These are phyloP conservation scores for Acanthamoeba lenticulata DNA, from an alignment of 208 protist genomes.

Conservation along the genomic window DNA sequence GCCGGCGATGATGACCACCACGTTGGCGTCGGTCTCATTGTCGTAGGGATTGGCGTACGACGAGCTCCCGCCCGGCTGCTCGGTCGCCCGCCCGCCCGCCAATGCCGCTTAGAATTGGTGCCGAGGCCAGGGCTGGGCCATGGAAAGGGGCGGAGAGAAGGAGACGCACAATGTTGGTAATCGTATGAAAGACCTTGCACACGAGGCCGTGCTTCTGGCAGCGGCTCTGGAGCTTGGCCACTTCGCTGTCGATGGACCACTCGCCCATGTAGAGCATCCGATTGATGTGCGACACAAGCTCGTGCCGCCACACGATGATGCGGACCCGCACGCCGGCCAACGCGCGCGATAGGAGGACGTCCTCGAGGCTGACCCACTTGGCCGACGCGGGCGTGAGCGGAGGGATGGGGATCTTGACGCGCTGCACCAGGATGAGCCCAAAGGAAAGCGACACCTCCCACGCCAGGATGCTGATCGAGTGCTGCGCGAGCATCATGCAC, in stretches of 20 bases:
- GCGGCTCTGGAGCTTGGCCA: conserved; percentile 78
- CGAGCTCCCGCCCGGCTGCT: conserved; percentile 67
- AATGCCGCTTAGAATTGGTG: too few species aligned
- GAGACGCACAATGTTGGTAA: conserved; percentile 53
- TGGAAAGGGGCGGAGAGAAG: neutral
- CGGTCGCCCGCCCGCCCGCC: too few species aligned
- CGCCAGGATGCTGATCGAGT: conserved; percentile 82
- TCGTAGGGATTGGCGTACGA: conserved; percentile 70
- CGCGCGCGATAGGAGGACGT: conserved; percentile 76
- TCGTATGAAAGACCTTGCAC: conserved; percentile 78
- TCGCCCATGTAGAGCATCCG: conserved; percentile 81
- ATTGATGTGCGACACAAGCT: conserved; percentile 77
- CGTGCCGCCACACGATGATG: conserved; percentile 84
- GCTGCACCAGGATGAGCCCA: conserved; percentile 69
- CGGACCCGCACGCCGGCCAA: conserved; percentile 76
- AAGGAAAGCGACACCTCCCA: conserved; percentile 84
- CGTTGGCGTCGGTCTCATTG: conserved; percentile 51
- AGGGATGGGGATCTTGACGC: conserved; percentile 51
- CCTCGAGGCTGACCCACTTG: conserved; percentile 73
- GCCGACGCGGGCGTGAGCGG: conserved; percentile 38
- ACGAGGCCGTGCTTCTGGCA: conserved; percentile 73
- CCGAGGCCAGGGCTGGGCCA: neutral
- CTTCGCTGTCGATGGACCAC: conserved; percentile 79
- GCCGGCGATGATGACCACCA: conserved; percentile 79
- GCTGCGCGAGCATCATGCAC: conserved; percentile 80